phyloP scores from a whole-genome alignment of 352 stramenopile genomes.

The Pythium dissimile region DNA sequence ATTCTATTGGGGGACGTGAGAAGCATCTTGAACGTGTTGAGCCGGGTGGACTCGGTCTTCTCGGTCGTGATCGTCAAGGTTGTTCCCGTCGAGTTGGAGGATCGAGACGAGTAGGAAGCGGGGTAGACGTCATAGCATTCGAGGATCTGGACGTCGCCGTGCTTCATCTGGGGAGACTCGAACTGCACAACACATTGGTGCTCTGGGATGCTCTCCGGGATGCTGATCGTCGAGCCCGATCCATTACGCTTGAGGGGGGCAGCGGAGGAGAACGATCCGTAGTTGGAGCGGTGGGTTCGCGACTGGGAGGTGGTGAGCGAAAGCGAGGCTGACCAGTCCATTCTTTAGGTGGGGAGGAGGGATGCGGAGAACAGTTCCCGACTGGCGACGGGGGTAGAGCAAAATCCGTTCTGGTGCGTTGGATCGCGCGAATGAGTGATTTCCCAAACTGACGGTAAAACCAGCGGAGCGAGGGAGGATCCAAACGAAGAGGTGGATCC shows the following conservation, averaged over 20 bases:
- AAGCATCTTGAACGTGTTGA: slow-evolving; percentile 26
- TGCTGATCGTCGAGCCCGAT: slow-evolving; percentile 39
- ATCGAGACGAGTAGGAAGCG: background rate
- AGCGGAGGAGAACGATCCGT: slow-evolving; percentile 50
- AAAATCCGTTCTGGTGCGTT: background rate
- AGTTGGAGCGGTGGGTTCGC: slow-evolving; percentile 33
- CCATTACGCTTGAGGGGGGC: slow-evolving; percentile 5
- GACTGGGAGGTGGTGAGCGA: slow-evolving; percentile 47
- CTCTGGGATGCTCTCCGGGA: slow-evolving; percentile 74
- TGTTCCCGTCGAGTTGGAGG: background rate
- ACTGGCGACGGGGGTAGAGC: too few relatives aligned
- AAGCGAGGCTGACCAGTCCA: slow-evolving; percentile 76
- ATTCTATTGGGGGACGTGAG: slow-evolving; percentile 9
- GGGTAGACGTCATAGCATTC: slow-evolving; percentile 4
- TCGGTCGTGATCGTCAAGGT: slow-evolving; percentile 31
- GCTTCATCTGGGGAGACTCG: slow-evolving; percentile 29
- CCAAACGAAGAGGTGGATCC: background rate
- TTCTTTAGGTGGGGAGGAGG: slow-evolving; percentile 15
- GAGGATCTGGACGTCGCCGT: background rate
- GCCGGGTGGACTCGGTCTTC: background rate
- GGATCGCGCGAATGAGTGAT: background rate
- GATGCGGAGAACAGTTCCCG: background rate
- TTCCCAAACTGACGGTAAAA: too few relatives aligned
- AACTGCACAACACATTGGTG: slow-evolving; percentile 68
- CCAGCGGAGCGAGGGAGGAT: background rate